A percentile compares a stretch with the other conserved stretches of the same genome.
phyloP scores from a whole-genome alignment of 2,329 filamentous ascomycete genomes.

The Neonectria magnoliae region DNA sequence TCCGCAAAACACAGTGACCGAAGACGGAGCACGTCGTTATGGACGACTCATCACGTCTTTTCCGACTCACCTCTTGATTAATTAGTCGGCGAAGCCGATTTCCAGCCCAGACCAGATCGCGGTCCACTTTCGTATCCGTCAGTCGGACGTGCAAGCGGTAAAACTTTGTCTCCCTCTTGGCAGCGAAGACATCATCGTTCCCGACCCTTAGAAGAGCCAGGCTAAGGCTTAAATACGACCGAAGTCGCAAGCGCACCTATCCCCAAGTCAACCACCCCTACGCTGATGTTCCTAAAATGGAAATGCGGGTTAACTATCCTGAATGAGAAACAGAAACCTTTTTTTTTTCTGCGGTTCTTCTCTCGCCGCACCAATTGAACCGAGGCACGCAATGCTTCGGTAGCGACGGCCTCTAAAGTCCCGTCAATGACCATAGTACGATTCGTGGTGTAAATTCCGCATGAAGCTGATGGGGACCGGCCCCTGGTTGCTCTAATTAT shows the following conservation, averaged over 20 bases:
- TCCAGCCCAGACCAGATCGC: not conserved
- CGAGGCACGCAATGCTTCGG: not conserved
- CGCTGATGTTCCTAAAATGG: not conserved
- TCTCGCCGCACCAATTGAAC: not conserved
- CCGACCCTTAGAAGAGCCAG: not conserved
- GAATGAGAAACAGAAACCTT: not conserved
- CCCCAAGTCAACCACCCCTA: not conserved
- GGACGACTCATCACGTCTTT: not conserved
- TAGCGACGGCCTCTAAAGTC: not conserved
- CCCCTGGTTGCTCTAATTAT: not conserved
- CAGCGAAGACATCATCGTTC: not conserved
- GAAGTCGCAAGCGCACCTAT: not conserved
- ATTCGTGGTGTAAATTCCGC: not conserved
- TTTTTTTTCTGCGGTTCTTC: not conserved
- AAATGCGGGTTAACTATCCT: not conserved
- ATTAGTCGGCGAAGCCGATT: not conserved
- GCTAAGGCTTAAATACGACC: not conserved
- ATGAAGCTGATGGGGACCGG: not conserved
- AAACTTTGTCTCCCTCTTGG: not conserved
- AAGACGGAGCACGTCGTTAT: too few relatives aligned
- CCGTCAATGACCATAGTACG: not conserved
- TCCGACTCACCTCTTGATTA: too few relatives aligned
- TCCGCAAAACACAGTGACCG: too few relatives aligned
- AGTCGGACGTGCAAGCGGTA: not conserved
- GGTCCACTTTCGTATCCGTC: not conserved